Evolutionary conservation across 2,329 filamentous ascomycete species (phyloP).

Genomic region (Fulvia fulva): DNA sequence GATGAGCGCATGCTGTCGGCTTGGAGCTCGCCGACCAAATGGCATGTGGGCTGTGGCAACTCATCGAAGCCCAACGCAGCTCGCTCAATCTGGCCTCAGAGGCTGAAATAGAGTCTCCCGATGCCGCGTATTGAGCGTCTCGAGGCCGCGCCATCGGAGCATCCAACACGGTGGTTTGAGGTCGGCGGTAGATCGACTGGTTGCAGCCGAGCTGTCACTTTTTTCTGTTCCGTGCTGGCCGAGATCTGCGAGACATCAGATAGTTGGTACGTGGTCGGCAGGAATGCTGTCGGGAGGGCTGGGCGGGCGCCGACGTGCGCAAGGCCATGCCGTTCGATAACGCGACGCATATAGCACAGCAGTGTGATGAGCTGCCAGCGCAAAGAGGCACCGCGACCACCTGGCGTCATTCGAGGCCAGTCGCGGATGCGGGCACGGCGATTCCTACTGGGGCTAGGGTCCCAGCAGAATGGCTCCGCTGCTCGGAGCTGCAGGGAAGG

Average conservation of each 20-base stretch:
- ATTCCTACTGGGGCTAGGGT: constrained; percentile 2
- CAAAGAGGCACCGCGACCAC: not conserved
- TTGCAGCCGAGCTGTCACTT: constrained; percentile 15
- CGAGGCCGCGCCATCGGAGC: constrained; percentile 16
- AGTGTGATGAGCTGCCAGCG: constrained; percentile 1
- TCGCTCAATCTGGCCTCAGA: constrained; percentile 13
- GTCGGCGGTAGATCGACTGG: constrained; percentile 8
- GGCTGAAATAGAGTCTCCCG: constrained; percentile 20
- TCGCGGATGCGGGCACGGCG: constrained; percentile 3
- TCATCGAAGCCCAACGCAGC: constrained; percentile 6
- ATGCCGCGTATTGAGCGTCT: constrained; percentile 15
- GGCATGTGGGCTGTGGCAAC: constrained; percentile 6
- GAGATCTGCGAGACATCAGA: not conserved
- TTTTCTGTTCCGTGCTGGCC: not conserved
- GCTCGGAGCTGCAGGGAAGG: not conserved
- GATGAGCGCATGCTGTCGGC: not conserved
- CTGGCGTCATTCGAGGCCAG: not conserved
- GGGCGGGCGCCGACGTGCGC: not conserved
- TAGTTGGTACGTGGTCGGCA: not conserved
- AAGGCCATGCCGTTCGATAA: not conserved
- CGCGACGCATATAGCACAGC: not conserved
- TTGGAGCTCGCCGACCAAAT: constrained; percentile 7
- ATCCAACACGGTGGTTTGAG: constrained; percentile 14
- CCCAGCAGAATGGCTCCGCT: constrained; percentile 5
- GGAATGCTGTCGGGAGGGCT: not conserved